These are phyloP conservation scores for Phytophthora foliorum DNA, from an alignment of 352 stramenopile species.

Conservation along the genomic window DNA sequence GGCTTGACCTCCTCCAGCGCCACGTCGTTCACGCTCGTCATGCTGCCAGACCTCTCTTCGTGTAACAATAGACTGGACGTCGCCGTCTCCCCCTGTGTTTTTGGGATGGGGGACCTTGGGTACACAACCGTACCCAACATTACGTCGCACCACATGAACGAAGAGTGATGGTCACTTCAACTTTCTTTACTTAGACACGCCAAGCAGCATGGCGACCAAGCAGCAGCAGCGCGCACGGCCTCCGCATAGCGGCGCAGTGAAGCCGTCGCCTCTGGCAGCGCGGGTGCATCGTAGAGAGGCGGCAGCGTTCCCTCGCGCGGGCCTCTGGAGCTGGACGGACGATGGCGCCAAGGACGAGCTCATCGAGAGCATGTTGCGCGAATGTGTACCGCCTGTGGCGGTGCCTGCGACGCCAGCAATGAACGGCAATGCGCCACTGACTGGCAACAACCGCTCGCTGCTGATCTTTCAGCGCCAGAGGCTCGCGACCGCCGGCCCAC, in stretches of 20 bases:
- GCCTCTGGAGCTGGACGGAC: constrained; percentile 70
- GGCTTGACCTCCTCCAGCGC: constrained; percentile 62
- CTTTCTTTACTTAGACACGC: background rate
- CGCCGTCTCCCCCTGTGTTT: constrained; percentile 20
- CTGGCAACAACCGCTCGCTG: constrained; percentile 17
- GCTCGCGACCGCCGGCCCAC: constrained; percentile 7
- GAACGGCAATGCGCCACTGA: constrained; percentile 5
- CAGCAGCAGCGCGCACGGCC: constrained; percentile 20
- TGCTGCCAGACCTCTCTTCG: constrained; percentile 25
- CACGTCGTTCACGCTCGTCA: constrained; percentile 77
- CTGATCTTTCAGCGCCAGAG: constrained; percentile 28
- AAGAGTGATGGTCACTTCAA: constrained; percentile 17
- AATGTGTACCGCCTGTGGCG: constrained; percentile 43
- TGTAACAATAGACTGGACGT: constrained; percentile 37
- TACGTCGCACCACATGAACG: background rate
- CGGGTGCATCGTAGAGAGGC: constrained; percentile 31
- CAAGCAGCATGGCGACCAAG: constrained; percentile 22
- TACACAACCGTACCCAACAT: constrained; percentile 24
- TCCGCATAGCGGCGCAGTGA: constrained; percentile 2
- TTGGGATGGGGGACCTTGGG: constrained; percentile 5
- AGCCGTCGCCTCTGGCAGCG: constrained; percentile 20
- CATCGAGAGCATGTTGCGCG: constrained; percentile 66
- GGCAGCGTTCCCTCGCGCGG: constrained; percentile 55
- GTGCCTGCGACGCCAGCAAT: constrained; percentile 22
- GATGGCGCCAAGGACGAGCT: constrained; percentile 46